Evolutionary conservation across 225 moss, liverwort and hornwort genomes (phyloP).

Genomic region (Neckera pumila): DNA sequence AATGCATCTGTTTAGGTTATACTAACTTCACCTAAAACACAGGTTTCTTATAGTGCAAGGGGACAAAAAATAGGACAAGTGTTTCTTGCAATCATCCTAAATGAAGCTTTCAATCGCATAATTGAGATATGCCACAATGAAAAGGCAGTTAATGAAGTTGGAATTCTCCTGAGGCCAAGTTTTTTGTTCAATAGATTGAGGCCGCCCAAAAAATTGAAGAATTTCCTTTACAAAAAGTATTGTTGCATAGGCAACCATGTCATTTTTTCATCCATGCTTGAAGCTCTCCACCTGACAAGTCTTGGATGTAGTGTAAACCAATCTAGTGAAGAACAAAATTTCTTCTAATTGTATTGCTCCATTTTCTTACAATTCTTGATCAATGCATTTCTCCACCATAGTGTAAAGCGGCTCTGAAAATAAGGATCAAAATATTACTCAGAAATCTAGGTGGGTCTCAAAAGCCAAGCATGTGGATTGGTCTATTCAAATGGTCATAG

Average conservation of each 20-base stretch:
- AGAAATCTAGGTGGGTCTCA: fast-evolving
- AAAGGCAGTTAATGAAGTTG: no score
- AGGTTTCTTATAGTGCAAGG: no score
- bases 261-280: neutral
- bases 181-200: no score
- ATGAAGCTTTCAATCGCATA: no score
- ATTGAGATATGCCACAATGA: no score
- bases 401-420: neutral
- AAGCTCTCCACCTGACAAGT: fast-evolving
- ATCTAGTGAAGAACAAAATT: neutral
- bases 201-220: no score
- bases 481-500: fast-evolving
- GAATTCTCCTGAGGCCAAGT: no score
- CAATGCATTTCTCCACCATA: fast-evolving
- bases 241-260: neutral
- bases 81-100: no score
- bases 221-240: no score
- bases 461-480: neutral
- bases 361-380: neutral
- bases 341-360: neutral
- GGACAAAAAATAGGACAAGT: no score
- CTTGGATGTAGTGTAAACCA: neutral
- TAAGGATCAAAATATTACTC: neutral
- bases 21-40: no score
- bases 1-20: no score